phyloP scores from a whole-genome alignment of 78 protist genomes.

The Mantamonas sphyraenae region DNA sequence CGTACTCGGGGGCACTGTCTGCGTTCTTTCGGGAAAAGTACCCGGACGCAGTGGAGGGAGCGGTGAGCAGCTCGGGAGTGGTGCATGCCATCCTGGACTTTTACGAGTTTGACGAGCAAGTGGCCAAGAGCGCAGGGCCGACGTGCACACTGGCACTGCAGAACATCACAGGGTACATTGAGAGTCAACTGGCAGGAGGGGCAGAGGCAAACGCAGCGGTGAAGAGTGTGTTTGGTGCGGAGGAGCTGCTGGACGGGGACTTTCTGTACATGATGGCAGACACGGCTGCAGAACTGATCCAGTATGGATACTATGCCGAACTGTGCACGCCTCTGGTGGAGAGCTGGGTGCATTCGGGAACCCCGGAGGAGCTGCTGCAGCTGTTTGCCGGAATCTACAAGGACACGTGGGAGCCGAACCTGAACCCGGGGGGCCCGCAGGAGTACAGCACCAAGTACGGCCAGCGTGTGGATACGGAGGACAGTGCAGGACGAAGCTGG shows the following conservation, averaged over 20 bases:
- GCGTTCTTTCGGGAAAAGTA: constrained; percentile 29
- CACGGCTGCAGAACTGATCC: constrained; percentile 6
- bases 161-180: constrained; percentile 8
- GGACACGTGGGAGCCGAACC: neutral
- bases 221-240: neutral
- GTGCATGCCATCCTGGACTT: constrained; percentile 19
- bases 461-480: neutral
- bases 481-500: constrained; percentile 16
- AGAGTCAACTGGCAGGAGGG: neutral
- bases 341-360: no score
- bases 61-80: constrained; percentile 22
- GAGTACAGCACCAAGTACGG: neutral
- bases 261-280: constrained; percentile 31
- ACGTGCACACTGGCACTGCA: constrained; percentile 8
- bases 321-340: no score
- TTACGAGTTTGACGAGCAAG: constrained; percentile 19
- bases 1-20: constrained; percentile 41
- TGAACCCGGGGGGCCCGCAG: neutral
- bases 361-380: neutral
- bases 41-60: constrained; percentile 26
- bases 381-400: neutral
- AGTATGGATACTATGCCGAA: constrained; percentile 11
- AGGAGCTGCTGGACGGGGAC: neutral
- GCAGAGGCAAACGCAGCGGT: neutral
- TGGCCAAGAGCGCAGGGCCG: neutral